Percentiles rank a stretch among this genome's conserved stretches.
These are phyloP conservation scores for Chalaropsis ovoidea DNA, from an alignment of 2,329 filamentous ascomycete genomes.

Conservation along the genomic window DNA sequence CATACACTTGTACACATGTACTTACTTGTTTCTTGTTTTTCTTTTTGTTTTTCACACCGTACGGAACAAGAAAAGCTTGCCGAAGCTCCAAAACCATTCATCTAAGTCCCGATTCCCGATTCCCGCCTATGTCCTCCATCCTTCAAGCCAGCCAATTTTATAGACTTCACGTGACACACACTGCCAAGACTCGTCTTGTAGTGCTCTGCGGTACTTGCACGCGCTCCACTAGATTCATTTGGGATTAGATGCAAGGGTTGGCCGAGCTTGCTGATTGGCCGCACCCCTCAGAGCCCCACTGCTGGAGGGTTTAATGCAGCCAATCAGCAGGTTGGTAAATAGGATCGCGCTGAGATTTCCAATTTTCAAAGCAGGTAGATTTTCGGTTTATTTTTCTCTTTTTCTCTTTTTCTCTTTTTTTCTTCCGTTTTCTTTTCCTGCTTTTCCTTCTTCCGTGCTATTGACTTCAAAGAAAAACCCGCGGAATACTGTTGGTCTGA, in stretches of 20 bases:
- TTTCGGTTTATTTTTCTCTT: no score
- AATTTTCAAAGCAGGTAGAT: background rate
- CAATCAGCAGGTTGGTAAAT: slow-evolving; percentile 12
- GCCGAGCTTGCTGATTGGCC: slow-evolving; percentile 5
- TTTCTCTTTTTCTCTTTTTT: no score
- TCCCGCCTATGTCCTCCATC: background rate
- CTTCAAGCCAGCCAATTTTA: background rate
- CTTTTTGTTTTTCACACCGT: no score
- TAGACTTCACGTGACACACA: background rate
- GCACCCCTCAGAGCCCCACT: background rate
- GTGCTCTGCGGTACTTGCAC: slow-evolving; percentile 17
- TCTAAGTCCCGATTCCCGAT: background rate
- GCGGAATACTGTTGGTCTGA: background rate
- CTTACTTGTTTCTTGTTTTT: no score
- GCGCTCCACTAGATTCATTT: slow-evolving; percentile 18
- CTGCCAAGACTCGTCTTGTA: background rate
- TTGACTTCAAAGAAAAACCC: background rate
- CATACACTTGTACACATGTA: no score
- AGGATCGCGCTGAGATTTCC: background rate
- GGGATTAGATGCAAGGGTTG: slow-evolving; percentile 17
- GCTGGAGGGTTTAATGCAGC: background rate
- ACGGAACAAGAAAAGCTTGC: background rate
- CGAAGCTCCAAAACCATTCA: background rate
- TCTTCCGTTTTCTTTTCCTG: background rate
- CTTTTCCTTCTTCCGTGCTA: no score